Evolutionary conservation across 495 filamentous ascomycete genomes (phyloP).

Genomic region (Penicillium steckii): DNA sequence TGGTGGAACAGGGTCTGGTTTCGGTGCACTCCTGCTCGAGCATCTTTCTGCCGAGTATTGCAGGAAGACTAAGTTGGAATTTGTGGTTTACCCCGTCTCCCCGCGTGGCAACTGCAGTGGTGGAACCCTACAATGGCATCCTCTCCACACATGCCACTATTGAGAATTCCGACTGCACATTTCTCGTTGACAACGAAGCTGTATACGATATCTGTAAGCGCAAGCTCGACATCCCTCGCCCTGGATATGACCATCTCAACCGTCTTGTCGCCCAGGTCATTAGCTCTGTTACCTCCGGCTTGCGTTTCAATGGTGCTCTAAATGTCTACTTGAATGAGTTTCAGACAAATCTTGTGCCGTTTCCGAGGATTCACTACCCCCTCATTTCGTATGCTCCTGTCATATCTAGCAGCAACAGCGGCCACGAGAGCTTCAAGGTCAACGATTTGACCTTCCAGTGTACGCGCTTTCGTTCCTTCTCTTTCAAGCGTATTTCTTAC

Average conservation of each 20-base stretch:
- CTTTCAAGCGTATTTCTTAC: constrained; percentile 26
- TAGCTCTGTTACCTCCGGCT: constrained; percentile 85
- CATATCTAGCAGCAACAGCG: constrained; percentile 74
- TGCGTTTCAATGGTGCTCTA: constrained; percentile 86
- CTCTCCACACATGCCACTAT: constrained; percentile 91
- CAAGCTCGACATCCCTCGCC: constrained; percentile 84
- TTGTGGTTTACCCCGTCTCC: constrained; percentile 86
- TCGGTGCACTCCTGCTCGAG: constrained; percentile 83
- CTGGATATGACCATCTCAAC: constrained; percentile 84
- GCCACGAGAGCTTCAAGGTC: constrained; percentile 90
- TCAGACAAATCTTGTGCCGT: constrained; percentile 92
- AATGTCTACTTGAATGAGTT: constrained; percentile 94
- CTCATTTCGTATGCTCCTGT: constrained; percentile 88
- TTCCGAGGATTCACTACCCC: constrained; percentile 89
- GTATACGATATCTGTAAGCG: constrained; percentile 91
- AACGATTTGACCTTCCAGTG: constrained; percentile 85
- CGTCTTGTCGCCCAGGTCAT: constrained; percentile 89
- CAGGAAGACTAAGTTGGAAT: constrained; percentile 95
- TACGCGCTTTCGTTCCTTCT: constrained; percentile 30
- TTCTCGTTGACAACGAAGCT: constrained; percentile 90
- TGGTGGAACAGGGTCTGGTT: constrained; percentile 88
- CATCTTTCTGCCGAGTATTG: constrained; percentile 85
- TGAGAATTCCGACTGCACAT: constrained; percentile 90
- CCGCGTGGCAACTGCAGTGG: constrained; percentile 81
- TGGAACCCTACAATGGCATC: constrained; percentile 92